Evolutionary conservation across 169 alveolate genomes (phyloP).

Genomic region (Perkinsus chesapeaki): DNA sequence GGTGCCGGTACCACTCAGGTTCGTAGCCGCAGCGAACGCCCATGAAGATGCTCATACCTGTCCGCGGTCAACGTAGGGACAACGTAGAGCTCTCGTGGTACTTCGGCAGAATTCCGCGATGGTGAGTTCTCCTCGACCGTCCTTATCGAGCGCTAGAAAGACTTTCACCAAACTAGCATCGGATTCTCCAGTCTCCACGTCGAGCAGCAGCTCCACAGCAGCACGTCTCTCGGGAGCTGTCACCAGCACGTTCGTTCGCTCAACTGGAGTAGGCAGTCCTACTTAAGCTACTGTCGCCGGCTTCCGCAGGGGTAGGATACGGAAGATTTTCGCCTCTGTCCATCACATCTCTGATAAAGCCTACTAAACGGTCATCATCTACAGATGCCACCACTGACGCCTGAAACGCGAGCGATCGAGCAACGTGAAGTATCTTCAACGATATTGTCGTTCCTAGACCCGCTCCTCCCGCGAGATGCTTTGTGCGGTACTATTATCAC

Average conservation of each 20-base stretch:
- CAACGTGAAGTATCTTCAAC: too few relatives aligned
- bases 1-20: not conserved
- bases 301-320: not conserved
- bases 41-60: not conserved
- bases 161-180: not conserved
- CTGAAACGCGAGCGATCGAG: not conserved
- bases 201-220: too few relatives aligned
- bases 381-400: not conserved
- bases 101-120: not conserved
- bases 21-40: not conserved
- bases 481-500: too few relatives aligned
- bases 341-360: not conserved
- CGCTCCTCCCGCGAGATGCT: too few relatives aligned
- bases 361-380: not conserved
- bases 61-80: not conserved
- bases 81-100: not conserved
- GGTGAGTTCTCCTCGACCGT: not conserved
- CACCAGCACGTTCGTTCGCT: too few relatives aligned
- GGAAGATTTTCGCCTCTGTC: not conserved
- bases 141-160: not conserved
- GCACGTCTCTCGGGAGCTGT: too few relatives aligned
- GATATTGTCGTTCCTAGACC: too few relatives aligned
- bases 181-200: not conserved
- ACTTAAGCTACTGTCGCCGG: not conserved
- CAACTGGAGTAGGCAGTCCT: not conserved